Conservation (phyloP, 2,329 filamentous ascomycete species). For the Colletotrichum melonis region DNA sequence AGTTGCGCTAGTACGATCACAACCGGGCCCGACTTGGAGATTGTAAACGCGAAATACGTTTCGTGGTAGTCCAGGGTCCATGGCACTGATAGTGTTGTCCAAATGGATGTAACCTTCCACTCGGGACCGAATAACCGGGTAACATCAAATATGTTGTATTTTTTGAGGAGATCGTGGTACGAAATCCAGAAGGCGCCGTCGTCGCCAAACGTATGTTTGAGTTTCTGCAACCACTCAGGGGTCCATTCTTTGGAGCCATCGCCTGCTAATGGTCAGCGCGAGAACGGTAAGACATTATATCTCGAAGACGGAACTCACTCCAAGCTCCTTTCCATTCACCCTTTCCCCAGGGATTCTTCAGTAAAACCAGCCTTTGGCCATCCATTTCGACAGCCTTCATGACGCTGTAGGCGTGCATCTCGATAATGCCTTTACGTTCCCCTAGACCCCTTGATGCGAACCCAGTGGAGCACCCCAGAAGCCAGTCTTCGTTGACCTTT, state of each 20-base stretch:
- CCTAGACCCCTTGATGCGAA: conserved; percentile 57
- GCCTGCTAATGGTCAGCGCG: conserved; percentile 45
- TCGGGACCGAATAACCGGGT: conserved; percentile 61
- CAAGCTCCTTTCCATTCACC: conserved; percentile 85
- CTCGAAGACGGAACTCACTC: conserved; percentile 54
- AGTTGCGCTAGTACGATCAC: conserved; percentile 69
- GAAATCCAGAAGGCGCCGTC: conserved; percentile 68
- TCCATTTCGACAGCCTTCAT: conserved; percentile 69
- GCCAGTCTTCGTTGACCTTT: conserved; percentile 82
- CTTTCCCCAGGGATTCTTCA: conserved; percentile 84
- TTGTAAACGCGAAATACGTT: conserved; percentile 62
- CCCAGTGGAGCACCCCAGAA: conserved; percentile 71
- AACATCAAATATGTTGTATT: conserved; percentile 56
- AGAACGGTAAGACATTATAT: neutral
- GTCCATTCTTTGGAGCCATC: conserved; percentile 83
- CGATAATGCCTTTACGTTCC: conserved; percentile 66
- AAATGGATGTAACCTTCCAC: conserved; percentile 61
- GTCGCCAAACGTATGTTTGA: conserved; percentile 75
- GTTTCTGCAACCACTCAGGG: conserved; percentile 74
- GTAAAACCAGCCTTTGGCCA: conserved; percentile 71
- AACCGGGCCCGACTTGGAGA: conserved; percentile 60
- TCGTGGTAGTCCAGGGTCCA: conserved; percentile 68
- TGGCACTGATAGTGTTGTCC: conserved; percentile 64
- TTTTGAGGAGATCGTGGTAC: conserved; percentile 56
- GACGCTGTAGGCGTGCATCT: conserved; percentile 71